phyloP scores from a whole-genome alignment of 164 flowering plant genomes.

The Cinnamomum micranthum region DNA sequence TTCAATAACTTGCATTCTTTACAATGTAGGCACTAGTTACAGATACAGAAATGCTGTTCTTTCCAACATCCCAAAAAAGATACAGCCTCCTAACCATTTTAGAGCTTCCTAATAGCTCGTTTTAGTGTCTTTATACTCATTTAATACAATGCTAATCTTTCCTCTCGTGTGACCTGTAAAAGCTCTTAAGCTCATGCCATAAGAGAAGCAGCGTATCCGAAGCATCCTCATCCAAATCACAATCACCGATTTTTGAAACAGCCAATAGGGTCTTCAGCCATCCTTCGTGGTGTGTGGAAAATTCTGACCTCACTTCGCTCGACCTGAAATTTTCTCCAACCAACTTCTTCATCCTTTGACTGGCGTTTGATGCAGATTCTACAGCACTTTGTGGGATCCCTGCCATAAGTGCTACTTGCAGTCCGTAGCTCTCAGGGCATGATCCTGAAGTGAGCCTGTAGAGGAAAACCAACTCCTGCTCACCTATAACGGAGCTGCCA shows the following conservation, averaged over 20 bases:
- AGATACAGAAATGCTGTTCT: neutral
- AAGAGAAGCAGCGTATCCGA: conserved; percentile 69
- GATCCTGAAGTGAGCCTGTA: conserved; percentile 79
- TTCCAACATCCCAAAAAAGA: neutral
- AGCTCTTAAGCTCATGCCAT: conserved; percentile 79
- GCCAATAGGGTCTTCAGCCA: conserved; percentile 59
- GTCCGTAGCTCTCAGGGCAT: conserved; percentile 93
- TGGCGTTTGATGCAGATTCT: conserved; percentile 64
- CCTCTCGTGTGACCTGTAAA: conserved; percentile 13
- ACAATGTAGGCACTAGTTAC: neutral
- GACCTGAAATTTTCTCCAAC: conserved; percentile 59
- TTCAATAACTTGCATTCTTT: neutral
- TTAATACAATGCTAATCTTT: neutral
- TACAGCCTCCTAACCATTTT: neutral
- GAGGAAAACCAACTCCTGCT: conserved; percentile 68
- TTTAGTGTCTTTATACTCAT: neutral
- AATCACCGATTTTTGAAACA: conserved; percentile 24
- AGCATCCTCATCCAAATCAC: conserved; percentile 39
- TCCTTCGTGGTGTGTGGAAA: conserved; percentile 82
- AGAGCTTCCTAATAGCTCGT: neutral
- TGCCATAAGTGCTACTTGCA: conserved; percentile 89
- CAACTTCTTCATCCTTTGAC: conserved; percentile 46
- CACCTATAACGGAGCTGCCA: conserved; percentile 19
- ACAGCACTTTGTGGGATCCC: conserved; percentile 75
- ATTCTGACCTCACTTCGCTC: conserved; percentile 78